Conservation (phyloP, 768 basidiomycete species). For the Baorangia bicolor region DNA sequence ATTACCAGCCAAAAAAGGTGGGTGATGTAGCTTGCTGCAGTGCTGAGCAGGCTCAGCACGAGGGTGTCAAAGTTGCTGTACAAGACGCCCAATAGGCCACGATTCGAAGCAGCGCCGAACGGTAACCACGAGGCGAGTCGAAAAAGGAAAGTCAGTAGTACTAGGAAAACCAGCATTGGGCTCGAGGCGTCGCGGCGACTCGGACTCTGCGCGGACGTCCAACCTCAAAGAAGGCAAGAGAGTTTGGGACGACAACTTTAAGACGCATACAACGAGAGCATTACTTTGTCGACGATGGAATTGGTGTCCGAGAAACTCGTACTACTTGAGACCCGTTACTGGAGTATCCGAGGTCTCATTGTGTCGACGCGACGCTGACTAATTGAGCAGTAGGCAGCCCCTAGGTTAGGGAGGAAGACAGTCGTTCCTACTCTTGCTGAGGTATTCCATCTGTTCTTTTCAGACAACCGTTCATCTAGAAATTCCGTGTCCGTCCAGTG, state of each 20-base stretch:
- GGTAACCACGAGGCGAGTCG: background rate
- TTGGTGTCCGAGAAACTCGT: too few species aligned
- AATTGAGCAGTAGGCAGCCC: too few species aligned
- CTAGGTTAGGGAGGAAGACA: too few species aligned
- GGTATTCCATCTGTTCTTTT: too few species aligned
- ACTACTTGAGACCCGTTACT: too few species aligned
- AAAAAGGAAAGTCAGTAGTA: background rate
- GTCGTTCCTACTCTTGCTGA: too few species aligned
- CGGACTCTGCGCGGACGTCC: background rate
- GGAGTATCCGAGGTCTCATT: too few species aligned
- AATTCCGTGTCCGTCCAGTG: too few species aligned
- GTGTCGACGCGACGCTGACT: too few species aligned
- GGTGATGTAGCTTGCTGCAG: background rate
- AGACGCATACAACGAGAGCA: background rate
- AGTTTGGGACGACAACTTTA: background rate
- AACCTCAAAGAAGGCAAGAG: background rate
- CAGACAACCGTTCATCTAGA: too few species aligned
- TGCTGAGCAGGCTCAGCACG: background rate
- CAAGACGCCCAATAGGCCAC: background rate
- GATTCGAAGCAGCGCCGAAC: background rate
- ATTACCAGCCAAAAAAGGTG: background rate
- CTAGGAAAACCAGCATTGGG: too few species aligned
- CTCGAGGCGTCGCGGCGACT: background rate
- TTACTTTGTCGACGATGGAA: background rate
- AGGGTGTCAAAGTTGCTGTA: background rate